Conservation (phyloP, 1,284 basidiomycete genomes). For the Austropuccinia psidii region DNA sequence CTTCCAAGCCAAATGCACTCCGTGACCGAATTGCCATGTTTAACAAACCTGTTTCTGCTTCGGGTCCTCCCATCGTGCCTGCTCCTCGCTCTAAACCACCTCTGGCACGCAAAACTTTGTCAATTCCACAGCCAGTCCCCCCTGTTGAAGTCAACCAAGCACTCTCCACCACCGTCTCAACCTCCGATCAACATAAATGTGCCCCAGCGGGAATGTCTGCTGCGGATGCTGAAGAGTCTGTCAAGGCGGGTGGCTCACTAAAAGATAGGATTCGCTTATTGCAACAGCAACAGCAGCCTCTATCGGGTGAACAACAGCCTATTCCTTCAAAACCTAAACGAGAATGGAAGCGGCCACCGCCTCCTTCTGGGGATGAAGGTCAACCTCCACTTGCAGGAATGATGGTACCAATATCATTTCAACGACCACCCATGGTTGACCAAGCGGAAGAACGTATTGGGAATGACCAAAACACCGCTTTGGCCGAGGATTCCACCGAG, state of each 20-base stretch:
- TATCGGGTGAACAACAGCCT: conserved; percentile 23
- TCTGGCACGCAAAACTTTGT: conserved; percentile 25
- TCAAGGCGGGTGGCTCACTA: conserved; percentile 32
- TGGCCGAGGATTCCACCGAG: not conserved
- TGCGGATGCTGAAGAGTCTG: conserved; percentile 35
- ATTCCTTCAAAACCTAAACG: conserved; percentile 30
- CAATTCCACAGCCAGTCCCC: conserved; percentile 28
- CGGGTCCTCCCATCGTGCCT: not conserved
- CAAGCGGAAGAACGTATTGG: not conserved
- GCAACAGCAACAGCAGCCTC: conserved; percentile 33
- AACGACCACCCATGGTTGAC: not conserved
- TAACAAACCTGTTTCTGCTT: conserved; percentile 14
- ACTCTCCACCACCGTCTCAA: not conserved
- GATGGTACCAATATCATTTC: not conserved
- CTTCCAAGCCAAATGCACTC: conserved; percentile 30
- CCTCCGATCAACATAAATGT: not conserved
- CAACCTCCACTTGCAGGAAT: not conserved
- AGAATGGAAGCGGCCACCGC: conserved; percentile 33
- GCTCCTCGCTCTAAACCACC: conserved; percentile 25
- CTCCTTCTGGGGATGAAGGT: conserved; percentile 10
- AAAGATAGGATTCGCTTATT: conserved; percentile 35
- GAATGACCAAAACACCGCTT: conserved; percentile 2
- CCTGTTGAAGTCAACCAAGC: conserved; percentile 4
- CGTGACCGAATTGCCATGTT: conserved; percentile 37
- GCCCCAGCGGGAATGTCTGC: conserved; percentile 30